These are phyloP conservation scores for Urochloa ruziziensis DNA, from an alignment of 176 grass and related monocot species.

Conservation along the genomic window DNA sequence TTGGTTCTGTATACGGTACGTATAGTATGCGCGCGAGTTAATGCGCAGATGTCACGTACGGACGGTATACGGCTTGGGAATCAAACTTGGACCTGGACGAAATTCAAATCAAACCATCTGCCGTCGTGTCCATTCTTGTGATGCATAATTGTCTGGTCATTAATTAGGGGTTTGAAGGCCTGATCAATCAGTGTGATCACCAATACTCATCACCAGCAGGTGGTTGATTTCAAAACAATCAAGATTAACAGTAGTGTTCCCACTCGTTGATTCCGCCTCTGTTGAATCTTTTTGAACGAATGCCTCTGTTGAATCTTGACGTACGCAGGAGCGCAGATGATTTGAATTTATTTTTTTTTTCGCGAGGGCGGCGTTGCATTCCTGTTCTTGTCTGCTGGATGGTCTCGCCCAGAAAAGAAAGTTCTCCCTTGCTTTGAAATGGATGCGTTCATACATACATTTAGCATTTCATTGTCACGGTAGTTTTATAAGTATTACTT, in stretches of 20 bases:
- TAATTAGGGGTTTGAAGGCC: background rate
- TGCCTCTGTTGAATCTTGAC: conserved; percentile 20
- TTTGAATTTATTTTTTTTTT: background rate
- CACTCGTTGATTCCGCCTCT: background rate
- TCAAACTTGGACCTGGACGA: conserved; percentile 10
- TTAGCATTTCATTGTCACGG: background rate
- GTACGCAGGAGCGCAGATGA: background rate
- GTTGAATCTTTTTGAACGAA: too few species aligned
- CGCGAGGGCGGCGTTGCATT: background rate
- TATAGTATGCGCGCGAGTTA: background rate
- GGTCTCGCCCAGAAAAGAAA: background rate
- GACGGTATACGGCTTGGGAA: background rate
- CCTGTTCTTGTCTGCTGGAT: background rate
- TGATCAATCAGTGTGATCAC: background rate
- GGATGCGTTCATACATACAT: background rate
- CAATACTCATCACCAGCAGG: too few species aligned
- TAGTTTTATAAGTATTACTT: too few species aligned
- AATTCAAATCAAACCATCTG: conserved; percentile 8
- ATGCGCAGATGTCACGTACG: background rate
- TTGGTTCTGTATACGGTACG: background rate
- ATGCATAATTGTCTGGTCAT: background rate
- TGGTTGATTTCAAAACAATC: background rate
- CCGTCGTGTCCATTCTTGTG: background rate
- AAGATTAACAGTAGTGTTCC: background rate
- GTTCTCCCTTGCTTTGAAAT: background rate